These are phyloP conservation scores for Zygoascus tannicola DNA, from an alignment of 805 yeast species.

Conservation along the genomic window DNA sequence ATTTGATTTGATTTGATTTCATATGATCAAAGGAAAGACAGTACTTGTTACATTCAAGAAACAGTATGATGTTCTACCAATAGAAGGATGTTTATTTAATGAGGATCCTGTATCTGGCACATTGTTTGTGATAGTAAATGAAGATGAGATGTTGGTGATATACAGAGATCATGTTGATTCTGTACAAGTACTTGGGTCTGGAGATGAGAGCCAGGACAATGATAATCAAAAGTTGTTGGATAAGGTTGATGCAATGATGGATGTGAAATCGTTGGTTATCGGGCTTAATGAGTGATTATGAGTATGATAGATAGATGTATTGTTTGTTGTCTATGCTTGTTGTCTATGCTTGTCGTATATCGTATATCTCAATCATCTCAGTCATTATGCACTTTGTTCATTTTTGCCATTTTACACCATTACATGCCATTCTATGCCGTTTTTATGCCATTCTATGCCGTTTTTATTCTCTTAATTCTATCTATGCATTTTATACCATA, in stretches of 20 bases:
- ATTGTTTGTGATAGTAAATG: conserved; percentile 7
- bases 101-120: conserved; percentile 11
- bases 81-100: conserved; percentile 10
- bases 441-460: no score
- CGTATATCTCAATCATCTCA: no score
- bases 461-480: no score
- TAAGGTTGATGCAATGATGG: not conserved
- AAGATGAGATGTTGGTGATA: not conserved
- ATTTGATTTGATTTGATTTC: no score
- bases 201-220: not conserved
- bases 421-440: no score
- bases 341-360: no score
- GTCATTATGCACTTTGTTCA: no score
- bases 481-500: no score
- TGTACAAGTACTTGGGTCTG: not conserved
- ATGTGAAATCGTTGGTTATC: not conserved
- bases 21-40: conserved; percentile 4
- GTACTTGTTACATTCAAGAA: conserved; percentile 5
- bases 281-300: not conserved
- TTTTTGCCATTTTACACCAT: no score
- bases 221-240: not conserved
- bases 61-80: conserved; percentile 2
- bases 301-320: no score
- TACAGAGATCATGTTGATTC: not conserved
- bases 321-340: no score